Evolutionary conservation across 805 yeast genomes (phyloP).

Genomic region (Barnettozyma siamensis): DNA sequence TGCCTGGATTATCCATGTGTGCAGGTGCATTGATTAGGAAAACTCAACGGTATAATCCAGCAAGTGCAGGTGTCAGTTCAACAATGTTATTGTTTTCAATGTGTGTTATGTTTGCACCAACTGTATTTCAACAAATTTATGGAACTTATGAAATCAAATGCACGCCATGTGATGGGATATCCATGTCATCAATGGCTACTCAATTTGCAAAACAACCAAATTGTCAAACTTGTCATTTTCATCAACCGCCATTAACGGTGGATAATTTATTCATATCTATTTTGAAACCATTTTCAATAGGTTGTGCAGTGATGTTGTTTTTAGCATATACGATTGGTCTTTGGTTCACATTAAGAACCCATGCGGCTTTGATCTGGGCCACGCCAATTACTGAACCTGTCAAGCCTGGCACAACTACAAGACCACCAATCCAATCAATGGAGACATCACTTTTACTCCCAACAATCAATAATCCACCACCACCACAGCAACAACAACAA

Average conservation of each 20-base stretch:
- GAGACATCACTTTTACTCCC: not conserved
- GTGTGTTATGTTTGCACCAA: conserved; percentile 88
- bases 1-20: conserved; percentile 96
- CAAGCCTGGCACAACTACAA: conserved; percentile 9
- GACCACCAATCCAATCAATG: conserved; percentile 4
- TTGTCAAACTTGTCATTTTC: conserved; percentile 70
- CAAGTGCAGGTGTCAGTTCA: conserved; percentile 94
- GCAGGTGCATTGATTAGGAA: conserved; percentile 92
- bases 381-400: conserved; percentile 39
- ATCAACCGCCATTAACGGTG: conserved; percentile 68
- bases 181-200: conserved; percentile 9
- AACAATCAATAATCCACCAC: not conserved
- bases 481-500: not conserved
- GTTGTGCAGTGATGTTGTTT: conserved; percentile 77
- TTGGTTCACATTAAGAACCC: conserved; percentile 90
- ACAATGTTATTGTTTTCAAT: conserved; percentile 91
- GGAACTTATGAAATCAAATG: conserved; percentile 82
- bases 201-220: too few relatives aligned
- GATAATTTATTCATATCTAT: conserved; percentile 60
- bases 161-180: conserved; percentile 38
- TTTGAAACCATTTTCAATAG: conserved; percentile 75
- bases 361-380: conserved; percentile 95
- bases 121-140: conserved; percentile 81
- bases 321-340: conserved; percentile 84
- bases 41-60: conserved; percentile 92